phyloP scores from a whole-genome alignment of 306 rosid species.

The Clitoria ternatea region DNA sequence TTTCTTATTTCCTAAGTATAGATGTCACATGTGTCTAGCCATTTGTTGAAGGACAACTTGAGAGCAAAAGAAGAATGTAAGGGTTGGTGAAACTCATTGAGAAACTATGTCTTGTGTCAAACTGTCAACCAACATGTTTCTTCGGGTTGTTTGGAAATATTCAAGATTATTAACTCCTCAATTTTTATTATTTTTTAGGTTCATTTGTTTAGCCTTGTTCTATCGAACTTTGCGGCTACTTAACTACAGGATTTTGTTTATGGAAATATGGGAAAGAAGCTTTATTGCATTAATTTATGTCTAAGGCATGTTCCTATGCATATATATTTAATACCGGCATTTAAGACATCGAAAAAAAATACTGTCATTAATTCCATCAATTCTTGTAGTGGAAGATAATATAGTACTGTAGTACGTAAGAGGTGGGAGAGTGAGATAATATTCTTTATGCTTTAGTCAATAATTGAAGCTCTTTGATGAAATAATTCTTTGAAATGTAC shows the following conservation, averaged over 20 bases:
- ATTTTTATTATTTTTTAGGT: background rate
- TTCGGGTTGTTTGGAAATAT: slow-evolving; percentile 36
- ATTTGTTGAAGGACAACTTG: slow-evolving; percentile 40
- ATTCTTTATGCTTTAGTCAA: background rate
- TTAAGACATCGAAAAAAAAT: too few relatives aligned
- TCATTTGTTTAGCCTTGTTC: background rate
- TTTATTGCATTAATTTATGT: slow-evolving; percentile 23
- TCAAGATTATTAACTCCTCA: slow-evolving; percentile 29
- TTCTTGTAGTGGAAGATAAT: background rate
- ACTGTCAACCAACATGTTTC: slow-evolving; percentile 32
- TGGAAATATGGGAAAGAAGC: slow-evolving; percentile 24
- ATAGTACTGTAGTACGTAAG: background rate
- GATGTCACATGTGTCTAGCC: slow-evolving; percentile 51
- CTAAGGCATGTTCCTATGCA: background rate
- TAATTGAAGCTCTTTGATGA: slow-evolving; percentile 2
- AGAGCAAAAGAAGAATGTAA: slow-evolving; percentile 15
- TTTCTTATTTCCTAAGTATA: slow-evolving; percentile 31
- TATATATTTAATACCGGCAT: background rate
- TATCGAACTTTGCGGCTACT: slow-evolving; percentile 21
- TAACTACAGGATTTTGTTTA: slow-evolving; percentile 15
- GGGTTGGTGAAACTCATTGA: slow-evolving; percentile 29
- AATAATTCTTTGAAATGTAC: background rate
- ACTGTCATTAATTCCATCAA: background rate
- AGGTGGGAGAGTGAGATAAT: slow-evolving; percentile 6
- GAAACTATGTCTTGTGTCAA: slow-evolving; percentile 4